Evolutionary conservation across 768 basidiomycete genomes (phyloP).

Genomic region (Russula lepida): DNA sequence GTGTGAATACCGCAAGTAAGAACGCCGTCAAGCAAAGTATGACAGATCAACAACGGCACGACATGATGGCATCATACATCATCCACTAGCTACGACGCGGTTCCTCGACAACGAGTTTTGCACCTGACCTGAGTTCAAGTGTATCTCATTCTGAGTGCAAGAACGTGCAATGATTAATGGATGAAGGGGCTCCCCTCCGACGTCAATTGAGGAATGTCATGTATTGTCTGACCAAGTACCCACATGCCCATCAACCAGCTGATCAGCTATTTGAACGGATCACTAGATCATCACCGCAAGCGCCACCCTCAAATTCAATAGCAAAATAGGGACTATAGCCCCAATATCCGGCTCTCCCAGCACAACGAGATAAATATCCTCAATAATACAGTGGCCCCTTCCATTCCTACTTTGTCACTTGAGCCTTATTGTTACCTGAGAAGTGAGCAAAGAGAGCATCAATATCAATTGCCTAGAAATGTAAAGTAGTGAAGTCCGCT

Average conservation of each 20-base stretch:
- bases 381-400: too few species aligned
- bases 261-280: neutral
- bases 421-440: too few species aligned
- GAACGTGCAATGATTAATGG: too few species aligned
- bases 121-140: neutral
- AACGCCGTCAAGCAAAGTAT: neutral
- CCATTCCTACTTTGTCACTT: too few species aligned
- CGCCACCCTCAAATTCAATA: neutral
- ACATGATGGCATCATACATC: too few species aligned
- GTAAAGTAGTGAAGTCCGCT: neutral
- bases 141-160: neutral
- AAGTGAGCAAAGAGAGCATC: too few species aligned
- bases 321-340: neutral
- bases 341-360: too few species aligned
- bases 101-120: too few species aligned
- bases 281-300: neutral
- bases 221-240: neutral
- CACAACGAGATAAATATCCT: too few species aligned
- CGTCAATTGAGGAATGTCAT: neutral
- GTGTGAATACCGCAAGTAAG: neutral
- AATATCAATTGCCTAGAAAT: neutral
- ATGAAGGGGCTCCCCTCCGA: too few species aligned
- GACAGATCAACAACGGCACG: neutral
- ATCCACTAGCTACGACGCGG: too few species aligned
- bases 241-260: neutral